Conservation (phyloP, 768 basidiomycete genomes). For the Trichaptum fuscoviolaceum region DNA sequence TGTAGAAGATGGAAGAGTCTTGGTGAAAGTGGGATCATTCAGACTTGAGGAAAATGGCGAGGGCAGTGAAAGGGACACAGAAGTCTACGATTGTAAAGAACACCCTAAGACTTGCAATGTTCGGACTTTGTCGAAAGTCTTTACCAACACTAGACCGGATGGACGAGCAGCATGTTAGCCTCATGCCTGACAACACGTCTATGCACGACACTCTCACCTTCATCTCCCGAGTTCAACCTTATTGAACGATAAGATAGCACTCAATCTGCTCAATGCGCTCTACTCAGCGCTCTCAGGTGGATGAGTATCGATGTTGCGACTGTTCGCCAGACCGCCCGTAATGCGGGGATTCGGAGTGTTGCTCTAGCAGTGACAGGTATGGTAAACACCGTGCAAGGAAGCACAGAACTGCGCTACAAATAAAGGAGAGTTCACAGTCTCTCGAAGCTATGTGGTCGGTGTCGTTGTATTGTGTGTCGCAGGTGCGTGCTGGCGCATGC, state of each 20-base stretch:
- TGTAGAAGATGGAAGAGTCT: neutral
- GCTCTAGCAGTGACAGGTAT: neutral
- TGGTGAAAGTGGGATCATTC: neutral
- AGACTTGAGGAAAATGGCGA: neutral
- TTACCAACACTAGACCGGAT: neutral
- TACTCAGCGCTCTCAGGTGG: neutral
- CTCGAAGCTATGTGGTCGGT: neutral
- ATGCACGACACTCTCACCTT: neutral
- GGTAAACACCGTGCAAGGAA: neutral
- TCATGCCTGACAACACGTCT: neutral
- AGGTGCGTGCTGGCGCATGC: neutral
- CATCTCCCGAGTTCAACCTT: neutral
- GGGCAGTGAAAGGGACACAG: neutral
- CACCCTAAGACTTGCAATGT: neutral
- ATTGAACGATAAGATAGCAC: neutral
- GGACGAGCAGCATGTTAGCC: neutral
- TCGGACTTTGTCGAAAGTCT: neutral
- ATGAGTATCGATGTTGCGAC: neutral
- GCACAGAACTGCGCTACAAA: neutral
- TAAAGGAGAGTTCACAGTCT: neutral
- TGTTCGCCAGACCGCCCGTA: neutral
- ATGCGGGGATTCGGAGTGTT: neutral
- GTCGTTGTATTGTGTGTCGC: neutral
- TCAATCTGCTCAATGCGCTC: neutral
- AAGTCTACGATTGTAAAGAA: neutral